Evolutionary conservation across 768 basidiomycete genomes (phyloP), one percentile per base, ranked within the genome.

Genomic region (Lactifluus piperatus): DNA sequence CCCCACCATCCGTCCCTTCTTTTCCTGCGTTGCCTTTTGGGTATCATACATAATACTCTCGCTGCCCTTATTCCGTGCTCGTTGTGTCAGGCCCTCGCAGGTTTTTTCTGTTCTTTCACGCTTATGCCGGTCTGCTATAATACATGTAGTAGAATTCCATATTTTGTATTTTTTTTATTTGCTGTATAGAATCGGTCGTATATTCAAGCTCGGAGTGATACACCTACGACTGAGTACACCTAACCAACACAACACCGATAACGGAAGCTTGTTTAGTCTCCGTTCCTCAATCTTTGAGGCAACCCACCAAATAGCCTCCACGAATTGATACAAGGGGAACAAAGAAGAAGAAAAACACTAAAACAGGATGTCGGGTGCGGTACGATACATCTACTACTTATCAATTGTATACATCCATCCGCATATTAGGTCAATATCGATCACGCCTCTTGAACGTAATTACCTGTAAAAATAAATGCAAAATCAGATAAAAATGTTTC

Each of bases 361-460:
- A 54, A 56, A 60, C 34, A 51, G 36, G 34, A 32, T 37, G 41
- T 36, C 32, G 18, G 10, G 27, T 30, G 47, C 13, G 11, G 37
- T 43, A 54, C 34, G 30, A 51, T 30, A 51, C 37, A 29, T 60
- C 54, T 60, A 60, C 44, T n/a, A 32, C 11, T 14, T 4, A 6
- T 8, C 2, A 39, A n/a, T 47, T 51, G 14, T 26, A 16, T 22
- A 8, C 16, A 11, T 34, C 34, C 34, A 13, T 34, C 34, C 34
- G 13, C 34, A 50, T 39, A 29, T 37, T 32, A 37, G 27, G 7
- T 24, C 14, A 6, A 11, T 3, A 20, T 14, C 24, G 16, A 16
- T 68, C 66, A 77, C 39, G 75, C 73, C 34, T 84, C 82, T 67
- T 85, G 82, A 24, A 86, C 85, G 68, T 86, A 85, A 69, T 86